These are phyloP conservation scores for Penicillium sp. DNA, from an alignment of 2,329 filamentous ascomycete genomes.

Conservation along the genomic window DNA sequence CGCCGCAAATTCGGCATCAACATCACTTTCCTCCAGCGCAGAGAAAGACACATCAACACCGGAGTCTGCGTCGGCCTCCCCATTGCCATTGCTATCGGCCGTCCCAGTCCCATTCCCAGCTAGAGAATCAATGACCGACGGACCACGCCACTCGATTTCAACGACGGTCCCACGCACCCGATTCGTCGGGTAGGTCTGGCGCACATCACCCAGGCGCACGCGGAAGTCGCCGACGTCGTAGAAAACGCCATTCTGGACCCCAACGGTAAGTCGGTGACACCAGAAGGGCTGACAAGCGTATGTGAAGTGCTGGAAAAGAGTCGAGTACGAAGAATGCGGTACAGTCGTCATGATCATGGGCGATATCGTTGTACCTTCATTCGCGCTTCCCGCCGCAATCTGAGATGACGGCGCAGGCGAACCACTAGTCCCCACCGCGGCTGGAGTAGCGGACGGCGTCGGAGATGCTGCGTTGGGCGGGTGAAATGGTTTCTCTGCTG, in stretches of 20 bases:
- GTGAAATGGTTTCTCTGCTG: slow-evolving; percentile 20
- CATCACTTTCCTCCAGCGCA: slow-evolving; percentile 41
- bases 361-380: neutral
- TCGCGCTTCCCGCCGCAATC: neutral
- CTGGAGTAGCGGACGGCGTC: neutral
- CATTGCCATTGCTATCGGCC: neutral
- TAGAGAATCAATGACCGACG: slow-evolving; percentile 37
- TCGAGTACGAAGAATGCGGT: slow-evolving; percentile 36
- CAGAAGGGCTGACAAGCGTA: slow-evolving; percentile 49
- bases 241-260: slow-evolving; percentile 40
- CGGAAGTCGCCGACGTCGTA: slow-evolving; percentile 50
- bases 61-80: slow-evolving; percentile 22
- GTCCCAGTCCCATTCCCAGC: slow-evolving; percentile 5
- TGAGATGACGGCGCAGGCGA: neutral
- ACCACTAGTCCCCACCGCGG: neutral
- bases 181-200: slow-evolving; percentile 43
- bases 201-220: slow-evolving; percentile 48
- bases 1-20: slow-evolving; percentile 42
- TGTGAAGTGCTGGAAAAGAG: slow-evolving; percentile 46
- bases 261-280: slow-evolving; percentile 45
- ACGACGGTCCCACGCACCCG: slow-evolving; percentile 47
- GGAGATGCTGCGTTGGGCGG: slow-evolving; percentile 9
- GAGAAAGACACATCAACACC: slow-evolving; percentile 33
- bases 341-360: slow-evolving; percentile 46
- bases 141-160: slow-evolving; percentile 50